A percentile compares a stretch with the other conserved stretches of the same genome.
phyloP scores from a whole-genome alignment of 2,329 filamentous ascomycete species.

The Botryotinia narcissicola region DNA sequence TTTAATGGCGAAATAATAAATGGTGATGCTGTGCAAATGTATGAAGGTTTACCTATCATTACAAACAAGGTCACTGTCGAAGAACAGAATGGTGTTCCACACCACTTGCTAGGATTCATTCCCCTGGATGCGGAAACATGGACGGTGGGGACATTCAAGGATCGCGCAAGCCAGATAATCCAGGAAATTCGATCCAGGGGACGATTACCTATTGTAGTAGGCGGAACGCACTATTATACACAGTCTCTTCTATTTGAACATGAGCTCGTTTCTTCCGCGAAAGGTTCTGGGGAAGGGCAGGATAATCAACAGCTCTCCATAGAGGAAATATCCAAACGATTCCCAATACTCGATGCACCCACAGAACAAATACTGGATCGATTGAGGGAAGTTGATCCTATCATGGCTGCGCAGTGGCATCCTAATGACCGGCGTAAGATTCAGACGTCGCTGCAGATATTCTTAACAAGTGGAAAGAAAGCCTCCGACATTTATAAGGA shows the following conservation, averaged over 20 bases:
- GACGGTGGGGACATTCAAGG: slow-evolving; percentile 76
- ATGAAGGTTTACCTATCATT: slow-evolving; percentile 85
- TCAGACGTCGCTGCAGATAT: slow-evolving; percentile 84
- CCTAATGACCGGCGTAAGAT: slow-evolving; percentile 92
- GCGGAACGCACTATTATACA: slow-evolving; percentile 93
- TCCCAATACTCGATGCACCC: slow-evolving; percentile 69
- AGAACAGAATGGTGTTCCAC: slow-evolving; percentile 77
- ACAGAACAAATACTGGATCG: slow-evolving; percentile 71
- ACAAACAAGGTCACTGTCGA: slow-evolving; percentile 83
- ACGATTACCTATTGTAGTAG: slow-evolving; percentile 84
- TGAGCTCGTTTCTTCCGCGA: slow-evolving; percentile 50
- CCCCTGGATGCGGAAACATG: slow-evolving; percentile 74
- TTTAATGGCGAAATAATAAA: slow-evolving; percentile 96
- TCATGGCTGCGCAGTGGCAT: slow-evolving; percentile 90
- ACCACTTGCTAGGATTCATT: slow-evolving; percentile 83
- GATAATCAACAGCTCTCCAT: slow-evolving; percentile 34
- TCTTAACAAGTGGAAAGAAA: slow-evolving; percentile 72
- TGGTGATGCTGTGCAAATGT: slow-evolving; percentile 97
- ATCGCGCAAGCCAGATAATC: slow-evolving; percentile 66
- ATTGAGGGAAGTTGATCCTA: slow-evolving; percentile 77
- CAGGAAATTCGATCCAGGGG: slow-evolving; percentile 74
- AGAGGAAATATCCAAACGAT: slow-evolving; percentile 46
- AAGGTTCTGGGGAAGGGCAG: slow-evolving; percentile 32
- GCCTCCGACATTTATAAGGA: slow-evolving; percentile 87
- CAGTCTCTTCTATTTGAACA: slow-evolving; percentile 84